phyloP scores from a whole-genome alignment of 768 basidiomycete species.

The Ramaria sp. region DNA sequence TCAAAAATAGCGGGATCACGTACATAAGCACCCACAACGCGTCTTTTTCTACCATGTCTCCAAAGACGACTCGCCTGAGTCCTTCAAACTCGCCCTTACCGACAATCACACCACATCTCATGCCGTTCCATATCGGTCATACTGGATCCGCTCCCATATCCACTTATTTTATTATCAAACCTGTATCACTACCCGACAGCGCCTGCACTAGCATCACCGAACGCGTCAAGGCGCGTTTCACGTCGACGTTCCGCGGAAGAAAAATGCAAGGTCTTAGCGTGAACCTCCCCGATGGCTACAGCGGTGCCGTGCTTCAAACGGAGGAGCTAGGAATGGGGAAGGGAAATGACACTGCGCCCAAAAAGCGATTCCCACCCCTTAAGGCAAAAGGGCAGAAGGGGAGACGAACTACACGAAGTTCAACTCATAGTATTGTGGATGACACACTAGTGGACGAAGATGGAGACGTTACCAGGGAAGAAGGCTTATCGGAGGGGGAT shows the following conservation, averaged over 20 bases:
- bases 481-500: conserved; percentile 16
- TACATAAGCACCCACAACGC: neutral
- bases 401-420: conserved; percentile 18
- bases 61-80: conserved; percentile 16
- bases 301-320: conserved; percentile 47
- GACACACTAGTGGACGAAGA: conserved; percentile 22
- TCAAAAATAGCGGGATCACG: too few relatives aligned
- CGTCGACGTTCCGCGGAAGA: conserved; percentile 69
- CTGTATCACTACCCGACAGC: conserved; percentile 15
- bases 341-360: conserved; percentile 12
- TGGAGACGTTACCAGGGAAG: conserved; percentile 13
- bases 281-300: conserved; percentile 52
- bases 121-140: conserved; percentile 75
- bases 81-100: conserved; percentile 17
- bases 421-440: conserved; percentile 17
- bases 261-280: conserved; percentile 56
- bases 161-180: conserved; percentile 55
- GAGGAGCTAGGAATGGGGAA: conserved; percentile 13
- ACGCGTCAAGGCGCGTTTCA: conserved; percentile 26
- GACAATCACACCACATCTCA: conserved; percentile 52
- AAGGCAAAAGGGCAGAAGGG: conserved; percentile 13
- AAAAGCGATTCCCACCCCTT: conserved; percentile 3
- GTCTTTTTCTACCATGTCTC: neutral
- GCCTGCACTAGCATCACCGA: neutral
- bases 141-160: conserved; percentile 63